phyloP scores from a whole-genome alignment of 1,284 basidiomycete genomes.

The Sanguinoderma infundibulare region DNA sequence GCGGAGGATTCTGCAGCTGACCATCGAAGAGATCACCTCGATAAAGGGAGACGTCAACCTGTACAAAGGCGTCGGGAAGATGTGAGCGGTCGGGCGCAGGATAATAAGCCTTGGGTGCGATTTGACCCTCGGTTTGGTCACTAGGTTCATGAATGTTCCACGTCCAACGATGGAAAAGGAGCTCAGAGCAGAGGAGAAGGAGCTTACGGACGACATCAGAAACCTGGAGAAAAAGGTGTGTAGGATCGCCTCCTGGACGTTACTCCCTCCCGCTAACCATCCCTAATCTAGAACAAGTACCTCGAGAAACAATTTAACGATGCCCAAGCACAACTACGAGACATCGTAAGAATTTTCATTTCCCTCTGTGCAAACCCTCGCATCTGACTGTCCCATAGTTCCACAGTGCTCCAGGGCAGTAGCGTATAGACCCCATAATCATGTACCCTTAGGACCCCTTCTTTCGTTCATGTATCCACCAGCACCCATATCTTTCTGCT shows the following conservation, averaged over 20 bases:
- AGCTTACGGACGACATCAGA: constrained; percentile 79
- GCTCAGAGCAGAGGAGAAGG: constrained; percentile 77
- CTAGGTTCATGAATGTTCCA: constrained; percentile 92
- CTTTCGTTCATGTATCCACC: neutral
- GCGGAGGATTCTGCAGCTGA: constrained; percentile 85
- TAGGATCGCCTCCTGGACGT: neutral
- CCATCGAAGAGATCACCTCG: constrained; percentile 73
- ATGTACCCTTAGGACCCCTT: neutral
- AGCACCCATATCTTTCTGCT: neutral
- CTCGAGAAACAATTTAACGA: constrained; percentile 92
- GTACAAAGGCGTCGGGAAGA: constrained; percentile 92
- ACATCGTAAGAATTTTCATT: constrained; percentile 67
- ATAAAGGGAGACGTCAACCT: constrained; percentile 74
- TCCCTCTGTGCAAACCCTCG: neutral
- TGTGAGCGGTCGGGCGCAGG: constrained; percentile 54
- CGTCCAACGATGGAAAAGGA: constrained; percentile 78
- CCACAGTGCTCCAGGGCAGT: constrained; percentile 62
- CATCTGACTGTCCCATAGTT: constrained; percentile 45
- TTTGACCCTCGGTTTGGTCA: constrained; percentile 4
- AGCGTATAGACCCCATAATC: constrained; percentile 2
- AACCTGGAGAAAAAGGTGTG: constrained; percentile 80
- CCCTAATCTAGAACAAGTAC: constrained; percentile 72
- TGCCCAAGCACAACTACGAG: constrained; percentile 83
- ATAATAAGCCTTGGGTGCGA: neutral
- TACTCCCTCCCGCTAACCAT: neutral